Evolutionary conservation across 2,329 filamentous ascomycete genomes (phyloP).

Genomic region (Colletotrichum sp.): DNA sequence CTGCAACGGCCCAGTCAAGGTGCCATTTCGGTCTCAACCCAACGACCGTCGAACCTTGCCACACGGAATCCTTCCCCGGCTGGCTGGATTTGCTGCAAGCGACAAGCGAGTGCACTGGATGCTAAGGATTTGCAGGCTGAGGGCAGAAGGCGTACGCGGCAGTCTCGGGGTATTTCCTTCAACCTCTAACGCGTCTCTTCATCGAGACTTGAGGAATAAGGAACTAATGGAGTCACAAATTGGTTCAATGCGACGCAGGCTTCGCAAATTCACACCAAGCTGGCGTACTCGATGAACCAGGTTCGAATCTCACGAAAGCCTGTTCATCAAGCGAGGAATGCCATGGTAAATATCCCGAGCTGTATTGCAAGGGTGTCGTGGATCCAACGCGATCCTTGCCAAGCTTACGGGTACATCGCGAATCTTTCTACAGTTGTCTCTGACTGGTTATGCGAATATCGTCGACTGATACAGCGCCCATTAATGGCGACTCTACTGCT

Average conservation of each 20-base stretch:
- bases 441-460: constrained; percentile 1
- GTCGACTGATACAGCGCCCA: background rate
- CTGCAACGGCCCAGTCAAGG: constrained; percentile 4
- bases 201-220: background rate
- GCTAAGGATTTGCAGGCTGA: background rate
- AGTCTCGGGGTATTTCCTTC: background rate
- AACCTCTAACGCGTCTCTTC: background rate
- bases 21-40: constrained; percentile 4
- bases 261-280: background rate
- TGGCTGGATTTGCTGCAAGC: background rate
- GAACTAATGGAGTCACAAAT: background rate
- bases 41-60: constrained; percentile 2
- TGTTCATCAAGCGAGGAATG: background rate
- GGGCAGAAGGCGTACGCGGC: background rate
- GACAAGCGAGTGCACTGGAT: background rate
- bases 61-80: constrained; percentile 11
- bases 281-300: background rate
- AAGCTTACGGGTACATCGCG: constrained; percentile 5
- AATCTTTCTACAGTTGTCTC: background rate
- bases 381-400: constrained; percentile 3
- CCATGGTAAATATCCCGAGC: constrained; percentile 15
- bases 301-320: background rate
- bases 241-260: background rate
- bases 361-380: constrained; percentile 15
- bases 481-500: background rate